Conservation (phyloP, 208 protist genomes). For the Trypanosoma caninum region DNA sequence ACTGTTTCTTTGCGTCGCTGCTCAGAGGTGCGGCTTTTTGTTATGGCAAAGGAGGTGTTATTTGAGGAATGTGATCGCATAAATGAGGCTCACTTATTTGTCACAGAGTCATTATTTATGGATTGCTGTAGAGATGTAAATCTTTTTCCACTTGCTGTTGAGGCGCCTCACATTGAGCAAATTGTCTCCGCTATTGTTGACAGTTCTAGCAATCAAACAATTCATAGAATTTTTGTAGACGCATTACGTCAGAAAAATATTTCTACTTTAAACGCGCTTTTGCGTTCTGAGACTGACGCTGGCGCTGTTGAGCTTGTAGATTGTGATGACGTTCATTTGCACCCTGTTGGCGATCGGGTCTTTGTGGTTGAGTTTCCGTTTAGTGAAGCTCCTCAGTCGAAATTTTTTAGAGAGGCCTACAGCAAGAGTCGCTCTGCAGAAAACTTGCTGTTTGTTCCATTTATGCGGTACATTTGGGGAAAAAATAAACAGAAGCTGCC, state of each 20-base stretch:
- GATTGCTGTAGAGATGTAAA: constrained; percentile 7
- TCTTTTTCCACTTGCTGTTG: constrained; percentile 40
- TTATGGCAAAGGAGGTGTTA: constrained; percentile 44
- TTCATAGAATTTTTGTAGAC: constrained; percentile 3
- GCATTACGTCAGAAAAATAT: constrained; percentile 37
- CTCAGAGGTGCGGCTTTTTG: constrained; percentile 43
- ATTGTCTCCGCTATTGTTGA: constrained; percentile 44
- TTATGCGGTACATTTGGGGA: constrained; percentile 3
- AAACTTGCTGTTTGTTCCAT: constrained; percentile 6
- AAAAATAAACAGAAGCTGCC: background rate
- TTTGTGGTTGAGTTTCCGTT: constrained; percentile 15
- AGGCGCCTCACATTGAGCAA: constrained; percentile 52
- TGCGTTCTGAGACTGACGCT: constrained; percentile 11
- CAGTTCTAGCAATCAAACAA: constrained; percentile 22
- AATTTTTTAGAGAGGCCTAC: constrained; percentile 15
- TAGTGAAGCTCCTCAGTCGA: constrained; percentile 1
- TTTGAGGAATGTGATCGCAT: constrained; percentile 41
- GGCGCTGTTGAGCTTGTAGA: constrained; percentile 2
- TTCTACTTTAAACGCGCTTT: constrained; percentile 46
- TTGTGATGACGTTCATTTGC: constrained; percentile 14
- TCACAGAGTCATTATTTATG: constrained; percentile 50
- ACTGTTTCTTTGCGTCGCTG: constrained; percentile 49
- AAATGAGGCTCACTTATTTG: constrained; percentile 38
- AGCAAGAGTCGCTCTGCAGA: background rate
- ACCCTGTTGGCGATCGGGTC: background rate